Evolutionary conservation across 2,329 filamentous ascomycete genomes (phyloP), one percentile per base, ranked within the genome.

Genomic region (Knoxdaviesia proteae): DNA sequence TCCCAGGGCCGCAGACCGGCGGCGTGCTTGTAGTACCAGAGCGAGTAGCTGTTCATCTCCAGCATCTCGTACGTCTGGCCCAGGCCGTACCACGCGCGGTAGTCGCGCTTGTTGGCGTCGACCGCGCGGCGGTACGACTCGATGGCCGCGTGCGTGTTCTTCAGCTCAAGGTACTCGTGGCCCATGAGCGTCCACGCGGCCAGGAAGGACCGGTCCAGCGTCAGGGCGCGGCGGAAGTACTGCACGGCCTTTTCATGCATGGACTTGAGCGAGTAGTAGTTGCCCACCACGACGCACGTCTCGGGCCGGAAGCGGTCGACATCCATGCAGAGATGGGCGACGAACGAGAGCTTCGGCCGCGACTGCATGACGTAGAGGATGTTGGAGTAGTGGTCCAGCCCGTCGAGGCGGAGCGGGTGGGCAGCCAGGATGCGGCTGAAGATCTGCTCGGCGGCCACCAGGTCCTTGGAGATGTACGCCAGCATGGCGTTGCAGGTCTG

Each of bases 121-220:
- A 98, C 88, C 1, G 90, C 90, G 37, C 90, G 79, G 2, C 90
- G 77, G 55, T 98, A 98, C 1, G 84, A 93, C 58, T 98, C 90
- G 47, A 98, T 96, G 6, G 90, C 90, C 0, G 90, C 88, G 53
- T 98, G 90, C 0, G 88, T 96, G 56, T 98, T 98, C 55, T 96
- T 98, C 60, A 98, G 77, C 59, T 98, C 90, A 43, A 96, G 86
- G 52, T 94, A 98, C 58, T 98, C 90, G 58, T 98, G 90, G 1
- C 90, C 90, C 88, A 98, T 96, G 1, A 98, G 67, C 0, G 90
- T 98, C 90, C 90, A 98, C 2, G 90, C 90, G 0, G 86, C 92
- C 10, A 94, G 69, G 56, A 90, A 98, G 31, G 77, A 80, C 7
- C 88, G 77, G 55, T 98, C 90, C 0, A 98, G 67, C 0, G 84